Conservation (phyloP, 495 filamentous ascomycete species). For the Lineolata rhizophorae region DNA sequence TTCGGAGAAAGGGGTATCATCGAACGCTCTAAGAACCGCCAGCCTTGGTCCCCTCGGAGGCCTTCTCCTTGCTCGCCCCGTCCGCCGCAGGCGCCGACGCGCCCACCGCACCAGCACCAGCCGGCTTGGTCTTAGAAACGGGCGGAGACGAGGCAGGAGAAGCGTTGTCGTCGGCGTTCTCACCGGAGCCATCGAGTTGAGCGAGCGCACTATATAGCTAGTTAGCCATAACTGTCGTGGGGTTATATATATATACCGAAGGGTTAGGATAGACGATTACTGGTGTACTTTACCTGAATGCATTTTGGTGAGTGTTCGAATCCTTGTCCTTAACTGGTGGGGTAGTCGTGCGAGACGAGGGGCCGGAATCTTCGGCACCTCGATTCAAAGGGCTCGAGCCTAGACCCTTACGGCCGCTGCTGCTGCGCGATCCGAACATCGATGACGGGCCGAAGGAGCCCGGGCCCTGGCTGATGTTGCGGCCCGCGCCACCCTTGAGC, state of each 20-base stretch:
- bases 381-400: conserved; percentile 48
- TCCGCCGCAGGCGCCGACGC: too few relatives aligned
- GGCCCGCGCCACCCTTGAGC: conserved; percentile 34
- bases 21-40: too few relatives aligned
- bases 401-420: conserved; percentile 56
- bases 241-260: background rate
- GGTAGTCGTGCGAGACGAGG: conserved; percentile 73
- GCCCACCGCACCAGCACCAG: conserved; percentile 7
- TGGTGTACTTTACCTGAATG: conserved; percentile 73
- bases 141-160: conserved; percentile 37
- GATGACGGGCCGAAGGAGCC: conserved; percentile 45
- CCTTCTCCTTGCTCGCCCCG: too few relatives aligned
- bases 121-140: conserved; percentile 29
- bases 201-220: conserved; percentile 30
- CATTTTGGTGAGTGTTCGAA: conserved; percentile 50
- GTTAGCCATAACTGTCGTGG: conserved; percentile 14
- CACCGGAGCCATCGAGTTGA: conserved; percentile 25
- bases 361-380: conserved; percentile 55
- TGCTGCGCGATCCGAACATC: conserved; percentile 55
- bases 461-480: conserved; percentile 33
- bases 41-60: too few relatives aligned
- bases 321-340: conserved; percentile 47
- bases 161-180: conserved; percentile 27
- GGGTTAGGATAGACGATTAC: too few relatives aligned
- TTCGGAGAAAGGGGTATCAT: too few relatives aligned